A percentile compares a stretch with the other conserved stretches of the same genome.
Evolutionary conservation across 78 protist species (phyloP).

Genomic region (Pigoraptor vietnamica): DNA sequence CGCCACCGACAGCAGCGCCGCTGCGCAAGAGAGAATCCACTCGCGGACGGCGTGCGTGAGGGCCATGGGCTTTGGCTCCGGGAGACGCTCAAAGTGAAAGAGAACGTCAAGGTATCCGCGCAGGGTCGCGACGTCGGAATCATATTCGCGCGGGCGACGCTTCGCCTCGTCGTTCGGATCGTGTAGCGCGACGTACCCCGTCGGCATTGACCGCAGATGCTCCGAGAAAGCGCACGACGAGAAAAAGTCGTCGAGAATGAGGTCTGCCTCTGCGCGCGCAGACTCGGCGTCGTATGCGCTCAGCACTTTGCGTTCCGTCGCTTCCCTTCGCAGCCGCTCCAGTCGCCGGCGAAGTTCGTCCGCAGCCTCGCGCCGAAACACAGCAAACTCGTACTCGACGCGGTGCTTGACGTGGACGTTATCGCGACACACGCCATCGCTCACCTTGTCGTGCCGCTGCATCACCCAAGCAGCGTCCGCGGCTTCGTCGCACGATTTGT

Average conservation of each 20-base stretch:
- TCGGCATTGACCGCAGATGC: background rate
- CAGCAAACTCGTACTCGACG: background rate
- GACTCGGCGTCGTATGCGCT: background rate
- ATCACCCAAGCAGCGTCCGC: background rate
- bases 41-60: background rate
- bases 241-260: background rate
- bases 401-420: background rate
- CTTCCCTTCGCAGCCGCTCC: background rate
- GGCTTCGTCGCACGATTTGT: background rate
- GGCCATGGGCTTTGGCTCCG: background rate
- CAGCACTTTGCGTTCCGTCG: background rate
- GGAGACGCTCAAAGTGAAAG: background rate
- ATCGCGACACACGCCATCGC: background rate
- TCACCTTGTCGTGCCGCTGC: background rate
- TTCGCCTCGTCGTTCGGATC: background rate
- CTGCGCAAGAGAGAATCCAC: background rate
- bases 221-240: background rate
- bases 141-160: background rate
- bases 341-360: background rate
- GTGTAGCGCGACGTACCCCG: background rate
- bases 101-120: background rate
- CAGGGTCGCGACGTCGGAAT: background rate
- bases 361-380: background rate
- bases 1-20: background rate
- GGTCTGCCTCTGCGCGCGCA: background rate